Base-by-base conservation (phyloP, 1,284 basidiomycete species). In the Ceratobasidium sp. region DNA sequence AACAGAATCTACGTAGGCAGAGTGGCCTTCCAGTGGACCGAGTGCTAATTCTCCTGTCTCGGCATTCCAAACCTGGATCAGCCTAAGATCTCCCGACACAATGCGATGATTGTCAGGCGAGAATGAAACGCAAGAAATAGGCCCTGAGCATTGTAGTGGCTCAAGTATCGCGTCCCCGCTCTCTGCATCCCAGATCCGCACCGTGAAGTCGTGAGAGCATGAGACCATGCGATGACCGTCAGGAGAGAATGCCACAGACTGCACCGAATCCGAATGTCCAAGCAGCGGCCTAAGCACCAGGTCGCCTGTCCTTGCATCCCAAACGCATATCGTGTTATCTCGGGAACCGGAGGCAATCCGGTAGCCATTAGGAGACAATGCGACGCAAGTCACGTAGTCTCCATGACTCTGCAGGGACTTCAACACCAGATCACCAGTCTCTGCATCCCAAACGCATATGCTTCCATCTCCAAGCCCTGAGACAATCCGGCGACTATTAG, bases 21-120 rank as follows among this genome's bases (percentile, higher is more conserved):
- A 78, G 60, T 78, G 78, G 4, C 76, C 66, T n/a, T 78, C 64
- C 20, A 78, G 33, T 8, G 74, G 60, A 18, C 48, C 69, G 33
- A 41, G 77, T 30, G 30, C 66, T 46, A 30, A 77, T 27, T 27
- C 23, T 69, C 54, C 38, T 66, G 52, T 79, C 65, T 44, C 10
- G 10, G 14, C 10, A 44, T 10, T 44, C 41, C 10, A 12, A 44
- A 54, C n/a, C 7, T 74, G 64, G 27, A 33, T 46, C 38, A 14
- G 27, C 30, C 38, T 14, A 41, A 20, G 65, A 41, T 8, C 20
- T 20, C 20, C 23, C n/a, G n/a, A 16, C 6, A 23, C 10, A 14
- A 50, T 50, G n/a, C 55, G 52, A 20, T 35, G 14, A n/a, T 38
- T 12, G 20, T 64, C 35, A 7, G 38, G 62, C 8, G 41, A 44